A percentile compares a stretch with the other conserved stretches of the same genome.
Conservation (phyloP, 2,329 filamentous ascomycete species). For the Cladosporium austrohemisphaericum region DNA sequence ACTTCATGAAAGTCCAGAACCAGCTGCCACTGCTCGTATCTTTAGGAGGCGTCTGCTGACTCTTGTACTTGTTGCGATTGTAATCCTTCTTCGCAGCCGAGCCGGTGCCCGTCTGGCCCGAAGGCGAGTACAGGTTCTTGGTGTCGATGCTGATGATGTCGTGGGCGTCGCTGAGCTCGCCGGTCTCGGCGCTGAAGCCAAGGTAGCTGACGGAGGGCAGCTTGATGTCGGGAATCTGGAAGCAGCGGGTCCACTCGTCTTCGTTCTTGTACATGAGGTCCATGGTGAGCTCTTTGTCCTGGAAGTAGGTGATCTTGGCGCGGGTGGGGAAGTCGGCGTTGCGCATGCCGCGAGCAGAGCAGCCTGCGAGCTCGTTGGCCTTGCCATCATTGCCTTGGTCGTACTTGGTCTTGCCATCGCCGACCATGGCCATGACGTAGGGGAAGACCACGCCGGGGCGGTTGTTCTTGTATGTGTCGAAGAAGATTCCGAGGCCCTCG, state of each 20-base stretch:
- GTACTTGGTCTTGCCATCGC: conserved; percentile 83
- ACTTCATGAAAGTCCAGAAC: conserved; percentile 76
- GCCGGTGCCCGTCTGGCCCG: conserved; percentile 31
- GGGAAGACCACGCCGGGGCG: conserved; percentile 92
- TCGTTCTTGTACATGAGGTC: conserved; percentile 93
- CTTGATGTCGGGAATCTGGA: conserved; percentile 64
- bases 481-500: conserved; percentile 89
- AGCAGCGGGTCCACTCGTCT: conserved; percentile 85
- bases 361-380: conserved; percentile 85
- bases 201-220: conserved; percentile 70
- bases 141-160: conserved; percentile 86
- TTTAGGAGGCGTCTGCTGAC: conserved; percentile 35
- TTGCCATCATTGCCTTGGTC: conserved; percentile 95
- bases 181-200: conserved; percentile 77
- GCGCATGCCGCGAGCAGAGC: conserved; percentile 87
- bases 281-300: conserved; percentile 85
- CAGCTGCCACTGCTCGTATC: conserved; percentile 56
- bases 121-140: conserved; percentile 79
- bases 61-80: conserved; percentile 43
- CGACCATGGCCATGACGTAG: conserved; percentile 97
- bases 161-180: conserved; percentile 95
- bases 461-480: conserved; percentile 99
- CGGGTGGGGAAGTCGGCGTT: conserved; percentile 75
- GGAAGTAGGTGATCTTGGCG: conserved; percentile 88
- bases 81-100: conserved; percentile 36